Base-by-base conservation (phyloP, 805 yeast species). In the Cephaloascus fragrans region DNA sequence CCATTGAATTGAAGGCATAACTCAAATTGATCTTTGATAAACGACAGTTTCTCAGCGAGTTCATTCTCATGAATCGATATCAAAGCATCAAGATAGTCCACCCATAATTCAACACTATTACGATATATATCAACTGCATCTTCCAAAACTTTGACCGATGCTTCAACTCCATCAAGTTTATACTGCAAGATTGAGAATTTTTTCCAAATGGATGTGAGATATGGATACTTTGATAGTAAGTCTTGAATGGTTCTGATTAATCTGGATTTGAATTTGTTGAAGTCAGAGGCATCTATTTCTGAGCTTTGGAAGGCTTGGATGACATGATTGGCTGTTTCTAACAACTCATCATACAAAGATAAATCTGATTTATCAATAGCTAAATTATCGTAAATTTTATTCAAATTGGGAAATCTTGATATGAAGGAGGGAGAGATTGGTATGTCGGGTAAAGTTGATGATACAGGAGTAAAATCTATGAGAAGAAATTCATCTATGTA, bases 41-140 rank as follows among this genome's bases (percentile, higher is more conserved):
- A 48, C 1, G 34, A 19, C 23, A 41, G 36, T 15, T 46, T 47
- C 15, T 57, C 57, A 5, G 51, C 51, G 1, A 63, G 50, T n/a
- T 53, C 54, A 43, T 69, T 68, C 4, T 26, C 37, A n/a, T 41
- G 40, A 35, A 36, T 39, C 16, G 47, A 47, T 2, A 65, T 53
- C 17, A 77, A 53, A 1, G 82, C 76, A 28, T 68, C 68, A 38
- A 82, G 47, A 51, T 78, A 82, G 46, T 82, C 88, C 1, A 66
- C 49, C 90, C 90, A 83, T 1, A 83, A 57, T 12, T 76, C 83
- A n/a, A 81, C 45, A 4, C 83, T 76, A 28, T 62, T 59, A 2
- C 85, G 84, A 44, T 72, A 76, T 0, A 62, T 57, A 4, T 59
- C 61, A 4, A 79, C 67, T 0, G 79, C 65, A 38, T 61, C 59